Conservation (phyloP, 176 grass and related monocot species). For the Oryza punctata region DNA sequence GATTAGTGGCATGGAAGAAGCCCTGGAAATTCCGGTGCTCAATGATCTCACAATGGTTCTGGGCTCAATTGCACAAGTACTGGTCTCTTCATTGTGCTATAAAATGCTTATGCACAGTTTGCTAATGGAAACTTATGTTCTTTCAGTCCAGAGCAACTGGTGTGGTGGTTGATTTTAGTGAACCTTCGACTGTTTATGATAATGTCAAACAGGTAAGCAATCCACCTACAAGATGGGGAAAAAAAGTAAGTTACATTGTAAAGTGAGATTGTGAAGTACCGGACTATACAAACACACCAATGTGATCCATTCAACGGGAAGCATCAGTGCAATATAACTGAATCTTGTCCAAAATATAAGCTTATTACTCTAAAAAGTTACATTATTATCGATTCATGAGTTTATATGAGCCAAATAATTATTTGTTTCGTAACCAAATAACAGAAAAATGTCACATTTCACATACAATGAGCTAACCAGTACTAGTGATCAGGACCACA, state of each 20-base stretch:
- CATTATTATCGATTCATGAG: background rate
- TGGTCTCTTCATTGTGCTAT: background rate
- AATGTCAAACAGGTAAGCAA: conserved; percentile 83
- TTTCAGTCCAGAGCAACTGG: conserved; percentile 70
- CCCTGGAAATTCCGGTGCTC: conserved; percentile 84
- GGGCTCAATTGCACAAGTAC: conserved; percentile 76
- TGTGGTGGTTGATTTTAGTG: conserved; percentile 82
- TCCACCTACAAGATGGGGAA: conserved; percentile 27
- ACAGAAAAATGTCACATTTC: background rate
- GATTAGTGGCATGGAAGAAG: conserved; percentile 84
- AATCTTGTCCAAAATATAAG: background rate
- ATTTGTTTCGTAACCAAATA: background rate
- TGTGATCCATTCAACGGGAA: background rate
- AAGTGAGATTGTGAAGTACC: conserved; percentile 12
- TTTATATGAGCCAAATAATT: background rate
- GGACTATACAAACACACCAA: background rate
- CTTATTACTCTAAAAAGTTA: background rate
- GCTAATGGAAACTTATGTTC: conserved; percentile 11
- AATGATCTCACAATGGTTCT: conserved; percentile 94
- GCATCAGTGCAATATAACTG: background rate
- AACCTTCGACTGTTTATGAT: conserved; percentile 81
- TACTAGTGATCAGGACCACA: background rate
- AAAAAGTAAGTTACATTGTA: conserved; percentile 27
- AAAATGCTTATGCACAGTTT: background rate
- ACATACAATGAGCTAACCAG: background rate